Conservation (phyloP, 148 eudicot species). For the Euryodendron excelsum region DNA sequence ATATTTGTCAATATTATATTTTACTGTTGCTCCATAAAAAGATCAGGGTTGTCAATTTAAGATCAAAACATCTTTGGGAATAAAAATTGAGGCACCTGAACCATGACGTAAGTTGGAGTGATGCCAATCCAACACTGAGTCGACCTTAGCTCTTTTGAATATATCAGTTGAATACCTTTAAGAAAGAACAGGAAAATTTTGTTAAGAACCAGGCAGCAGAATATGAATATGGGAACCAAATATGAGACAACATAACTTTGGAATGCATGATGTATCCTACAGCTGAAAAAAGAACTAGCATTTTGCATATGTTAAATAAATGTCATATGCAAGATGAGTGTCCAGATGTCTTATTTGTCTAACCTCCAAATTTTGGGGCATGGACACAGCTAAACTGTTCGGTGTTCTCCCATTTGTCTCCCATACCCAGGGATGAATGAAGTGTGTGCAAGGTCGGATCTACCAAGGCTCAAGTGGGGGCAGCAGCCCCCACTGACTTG, state of each 20-base stretch:
- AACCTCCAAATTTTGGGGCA: no score
- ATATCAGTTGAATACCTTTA: constrained; percentile 83
- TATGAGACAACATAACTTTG: not conserved
- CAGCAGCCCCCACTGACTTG: no score
- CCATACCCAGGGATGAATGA: no score
- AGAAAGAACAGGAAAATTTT: not conserved
- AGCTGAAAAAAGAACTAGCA: not conserved
- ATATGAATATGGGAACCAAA: not conserved
- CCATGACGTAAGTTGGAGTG: constrained; percentile 75
- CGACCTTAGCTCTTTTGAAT: constrained; percentile 67
- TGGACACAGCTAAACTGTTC: no score
- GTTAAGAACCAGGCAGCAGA: not conserved
- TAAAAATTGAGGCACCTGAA: constrained; percentile 35
- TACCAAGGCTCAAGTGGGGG: no score
- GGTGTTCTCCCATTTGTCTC: no score
- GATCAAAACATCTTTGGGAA: not conserved
- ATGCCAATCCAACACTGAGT: constrained; percentile 95
- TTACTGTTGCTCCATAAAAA: no score
- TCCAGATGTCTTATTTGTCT: no score
- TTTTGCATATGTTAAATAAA: not conserved
- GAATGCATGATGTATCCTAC: not conserved
- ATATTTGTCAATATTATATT: no score
- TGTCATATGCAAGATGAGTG: no score
- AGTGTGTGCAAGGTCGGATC: no score
- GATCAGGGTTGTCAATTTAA: no score